A percentile compares a stretch with the other conserved stretches of the same genome.
Conservation (phyloP, 805 yeast species). For the Candida alai region DNA sequence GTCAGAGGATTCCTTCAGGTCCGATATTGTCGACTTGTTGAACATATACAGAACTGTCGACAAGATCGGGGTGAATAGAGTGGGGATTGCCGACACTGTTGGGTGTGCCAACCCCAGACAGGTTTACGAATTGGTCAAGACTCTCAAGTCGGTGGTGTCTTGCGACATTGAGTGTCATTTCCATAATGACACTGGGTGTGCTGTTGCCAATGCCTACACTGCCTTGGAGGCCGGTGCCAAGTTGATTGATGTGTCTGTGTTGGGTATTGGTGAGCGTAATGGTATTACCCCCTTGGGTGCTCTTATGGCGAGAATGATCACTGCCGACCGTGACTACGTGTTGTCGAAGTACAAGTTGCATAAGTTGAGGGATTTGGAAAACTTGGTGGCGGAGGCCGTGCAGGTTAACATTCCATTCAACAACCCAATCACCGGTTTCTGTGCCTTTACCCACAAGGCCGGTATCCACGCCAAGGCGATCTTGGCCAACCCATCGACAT, state of each 20-base stretch:
- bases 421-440: constrained; percentile 61
- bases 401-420: constrained; percentile 58
- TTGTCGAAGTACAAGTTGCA: constrained; percentile 53
- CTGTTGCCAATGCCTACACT: constrained; percentile 59
- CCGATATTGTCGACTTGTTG: constrained; percentile 55
- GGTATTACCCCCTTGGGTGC: constrained; percentile 63
- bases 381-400: constrained; percentile 56
- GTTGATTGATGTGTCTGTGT: constrained; percentile 53
- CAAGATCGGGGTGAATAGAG: constrained; percentile 59
- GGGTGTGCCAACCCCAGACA: constrained; percentile 65
- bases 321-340: constrained; percentile 57
- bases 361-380: constrained; percentile 55
- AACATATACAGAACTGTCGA: constrained; percentile 59
- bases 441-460: constrained; percentile 63
- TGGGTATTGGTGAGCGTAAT: constrained; percentile 63
- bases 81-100: constrained; percentile 62
- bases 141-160: constrained; percentile 51
- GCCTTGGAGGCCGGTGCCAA: constrained; percentile 63
- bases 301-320: constrained; percentile 61
- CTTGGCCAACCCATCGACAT: constrained; percentile 60
- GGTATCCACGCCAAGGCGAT: constrained; percentile 63
- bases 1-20: constrained; percentile 58
- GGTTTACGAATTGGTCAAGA: constrained; percentile 56
- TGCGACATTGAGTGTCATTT: constrained; percentile 62
- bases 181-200: constrained; percentile 64